Evolutionary conservation across 2,329 filamentous ascomycete species (phyloP).

Genomic region (Exophiala lecanii-corni): DNA sequence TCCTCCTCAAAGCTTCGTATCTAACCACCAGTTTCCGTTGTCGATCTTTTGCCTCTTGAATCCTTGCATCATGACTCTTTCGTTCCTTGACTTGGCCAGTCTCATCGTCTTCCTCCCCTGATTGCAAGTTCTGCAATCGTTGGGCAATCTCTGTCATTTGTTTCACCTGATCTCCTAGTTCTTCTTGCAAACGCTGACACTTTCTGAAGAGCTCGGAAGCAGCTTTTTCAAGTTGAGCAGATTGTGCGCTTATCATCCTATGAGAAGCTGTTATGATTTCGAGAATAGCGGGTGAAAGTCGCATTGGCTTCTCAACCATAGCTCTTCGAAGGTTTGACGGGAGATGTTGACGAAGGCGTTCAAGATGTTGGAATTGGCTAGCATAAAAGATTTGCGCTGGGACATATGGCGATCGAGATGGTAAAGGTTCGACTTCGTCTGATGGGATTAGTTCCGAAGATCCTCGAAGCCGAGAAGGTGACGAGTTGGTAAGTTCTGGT

Average conservation of each 20-base stretch:
- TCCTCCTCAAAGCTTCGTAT: constrained; percentile 42
- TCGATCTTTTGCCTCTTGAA: constrained; percentile 37
- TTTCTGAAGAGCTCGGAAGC: constrained; percentile 50
- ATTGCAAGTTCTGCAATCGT: constrained; percentile 40
- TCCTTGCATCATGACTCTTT: constrained; percentile 36
- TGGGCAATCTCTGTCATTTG: constrained; percentile 43
- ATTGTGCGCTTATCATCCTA: constrained; percentile 43
- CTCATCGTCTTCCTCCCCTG: constrained; percentile 35
- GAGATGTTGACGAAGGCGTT: constrained; percentile 27
- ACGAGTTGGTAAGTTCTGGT: constrained; percentile 12
- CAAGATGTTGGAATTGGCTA: constrained; percentile 18
- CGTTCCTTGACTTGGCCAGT: constrained; percentile 29
- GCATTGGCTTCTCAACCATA: constrained; percentile 42
- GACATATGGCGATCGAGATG: constrained; percentile 38
- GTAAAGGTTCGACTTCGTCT: constrained; percentile 27
- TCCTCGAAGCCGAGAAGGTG: constrained; percentile 7
- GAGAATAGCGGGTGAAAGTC: constrained; percentile 45
- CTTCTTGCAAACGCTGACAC: constrained; percentile 45
- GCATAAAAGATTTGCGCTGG: constrained; percentile 23
- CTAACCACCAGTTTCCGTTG: constrained; percentile 39
- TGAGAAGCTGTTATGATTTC: constrained; percentile 46
- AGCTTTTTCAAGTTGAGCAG: constrained; percentile 42
- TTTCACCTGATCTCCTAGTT: constrained; percentile 45
- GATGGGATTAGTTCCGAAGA: constrained; percentile 4
- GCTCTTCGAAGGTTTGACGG: constrained; percentile 40